phyloP scores from a whole-genome alignment of 2,329 filamentous ascomycete species.

The Stemphylium vesicarium region DNA sequence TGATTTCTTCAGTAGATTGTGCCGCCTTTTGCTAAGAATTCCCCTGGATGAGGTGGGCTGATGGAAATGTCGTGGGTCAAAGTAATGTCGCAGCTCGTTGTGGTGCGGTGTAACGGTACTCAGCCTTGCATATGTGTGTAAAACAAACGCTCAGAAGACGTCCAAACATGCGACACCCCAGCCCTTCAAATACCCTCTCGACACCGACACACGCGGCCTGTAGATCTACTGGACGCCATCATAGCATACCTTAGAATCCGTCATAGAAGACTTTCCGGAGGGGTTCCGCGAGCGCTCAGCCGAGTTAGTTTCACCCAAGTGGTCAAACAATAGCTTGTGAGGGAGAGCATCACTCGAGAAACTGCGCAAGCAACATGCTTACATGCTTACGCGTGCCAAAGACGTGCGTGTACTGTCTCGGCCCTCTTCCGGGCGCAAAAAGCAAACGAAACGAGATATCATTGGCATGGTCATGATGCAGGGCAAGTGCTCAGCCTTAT shows the following conservation, averaged over 20 bases:
- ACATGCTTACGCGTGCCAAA: conserved; percentile 23
- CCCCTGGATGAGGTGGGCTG: neutral
- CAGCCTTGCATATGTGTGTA: conserved; percentile 34
- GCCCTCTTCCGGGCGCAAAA: neutral
- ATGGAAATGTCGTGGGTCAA: neutral
- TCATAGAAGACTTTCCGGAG: conserved; percentile 15
- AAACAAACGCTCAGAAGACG: conserved; percentile 57
- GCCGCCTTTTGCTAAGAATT: neutral
- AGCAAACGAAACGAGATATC: neutral
- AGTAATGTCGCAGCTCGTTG: too few species aligned
- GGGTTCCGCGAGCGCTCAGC: conserved; percentile 20
- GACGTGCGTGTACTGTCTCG: conserved; percentile 10
- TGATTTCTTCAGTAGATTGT: neutral
- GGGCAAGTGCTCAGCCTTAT: conserved; percentile 19
- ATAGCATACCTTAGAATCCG: neutral
- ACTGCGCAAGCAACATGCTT: conserved; percentile 1
- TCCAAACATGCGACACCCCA: neutral
- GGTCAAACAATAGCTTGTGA: neutral
- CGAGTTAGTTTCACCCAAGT: conserved; percentile 1
- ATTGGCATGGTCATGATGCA: conserved; percentile 19
- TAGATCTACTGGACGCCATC: conserved; percentile 6
- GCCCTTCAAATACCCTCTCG: conserved; percentile 15
- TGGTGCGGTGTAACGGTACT: neutral
- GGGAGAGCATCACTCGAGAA: neutral
- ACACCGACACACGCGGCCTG: conserved; percentile 16